Conservation (phyloP, 208 protist species). For the Hexamita inflata region DNA sequence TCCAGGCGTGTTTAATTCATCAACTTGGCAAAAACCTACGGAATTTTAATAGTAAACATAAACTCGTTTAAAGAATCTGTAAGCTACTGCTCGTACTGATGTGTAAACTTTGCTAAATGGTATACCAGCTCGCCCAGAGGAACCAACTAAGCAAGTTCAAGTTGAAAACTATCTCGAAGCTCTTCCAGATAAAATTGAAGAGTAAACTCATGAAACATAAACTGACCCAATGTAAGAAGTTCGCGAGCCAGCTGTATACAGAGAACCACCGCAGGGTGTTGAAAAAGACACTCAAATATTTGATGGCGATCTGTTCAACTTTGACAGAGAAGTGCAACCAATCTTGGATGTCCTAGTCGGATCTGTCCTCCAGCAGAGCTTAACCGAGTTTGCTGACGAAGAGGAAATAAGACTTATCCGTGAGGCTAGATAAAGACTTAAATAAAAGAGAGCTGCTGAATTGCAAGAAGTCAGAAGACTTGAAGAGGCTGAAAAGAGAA, state of each 20-base stretch:
- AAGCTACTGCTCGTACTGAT: neutral
- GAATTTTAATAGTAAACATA: too few relatives aligned
- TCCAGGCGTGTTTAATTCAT: too few relatives aligned
- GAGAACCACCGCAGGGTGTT: neutral
- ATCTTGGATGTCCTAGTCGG: constrained; percentile 23
- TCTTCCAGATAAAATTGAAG: constrained; percentile 24
- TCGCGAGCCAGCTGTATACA: neutral
- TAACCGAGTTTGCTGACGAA: constrained; percentile 13
- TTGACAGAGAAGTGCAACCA: constrained; percentile 19
- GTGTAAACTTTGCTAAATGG: neutral
- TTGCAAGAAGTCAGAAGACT: constrained; percentile 12
- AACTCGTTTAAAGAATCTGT: neutral
- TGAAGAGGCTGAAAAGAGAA: constrained; percentile 9
- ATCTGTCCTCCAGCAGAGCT: neutral
- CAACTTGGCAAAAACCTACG: too few relatives aligned
- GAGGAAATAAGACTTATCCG: constrained; percentile 6
- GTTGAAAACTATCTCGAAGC: neutral
- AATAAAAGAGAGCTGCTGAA: neutral
- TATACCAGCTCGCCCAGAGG: neutral
- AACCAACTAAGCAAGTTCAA: constrained; percentile 6
- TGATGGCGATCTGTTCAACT: constrained; percentile 22
- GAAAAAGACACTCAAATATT: neutral
- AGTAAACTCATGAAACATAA: neutral
- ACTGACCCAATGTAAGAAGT: constrained; percentile 17
- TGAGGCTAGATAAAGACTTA: neutral